Evolutionary conservation across 352 stramenopile genomes (phyloP), one percentile per base, ranked within the genome.

Genomic region (Phytophthora macrochlamydospora): DNA sequence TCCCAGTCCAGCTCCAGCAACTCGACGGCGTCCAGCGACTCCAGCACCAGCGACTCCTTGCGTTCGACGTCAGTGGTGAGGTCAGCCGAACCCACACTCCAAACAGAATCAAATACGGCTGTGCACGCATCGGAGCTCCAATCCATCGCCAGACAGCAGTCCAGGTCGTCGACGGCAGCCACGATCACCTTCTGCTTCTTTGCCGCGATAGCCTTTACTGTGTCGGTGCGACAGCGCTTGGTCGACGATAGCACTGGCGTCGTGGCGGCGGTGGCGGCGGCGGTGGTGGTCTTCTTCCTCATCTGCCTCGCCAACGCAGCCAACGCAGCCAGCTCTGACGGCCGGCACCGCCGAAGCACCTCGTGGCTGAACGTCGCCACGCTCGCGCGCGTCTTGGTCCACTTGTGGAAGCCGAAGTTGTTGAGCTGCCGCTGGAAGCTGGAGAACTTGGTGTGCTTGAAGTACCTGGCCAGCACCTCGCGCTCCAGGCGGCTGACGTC

Each of bases 381-480:
- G 46, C 69, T 71, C 54, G 79, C 68, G 59, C 78, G 77, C 57
- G 79, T 84, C 64, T 91, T 91, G 66, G 83, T 91, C 82, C 82
- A 91, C 65, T 93, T 93, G 67, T 74, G 77, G 69, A 98, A 98
- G 11, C 73, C 81, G 74, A 98, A 98, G 66, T 98, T 97, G 75
- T 95, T 97, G 46, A 98, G 75, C 71, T 98, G 90, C 24, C 92
- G 83, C 61, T 95, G 87, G 52, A 98, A 90, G 33, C 87, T 97
- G 35, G 92, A 89, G 73, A 97, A 97, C 62, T 91, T 95, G 62
- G 69, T 78, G 67, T 95, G 88, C 49, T 87, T 89, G 63, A 95
- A 95, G 67, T 95, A 95, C 46, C 82, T 83, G 11, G 88, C 85
- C 52, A 96, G 67, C 45, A 96, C 73, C 24, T 76, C 51, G 31